Evolutionary conservation across 2,329 filamentous ascomycete species (phyloP), one percentile per base, ranked within the genome.

Genomic region (Penicillium sp.): DNA sequence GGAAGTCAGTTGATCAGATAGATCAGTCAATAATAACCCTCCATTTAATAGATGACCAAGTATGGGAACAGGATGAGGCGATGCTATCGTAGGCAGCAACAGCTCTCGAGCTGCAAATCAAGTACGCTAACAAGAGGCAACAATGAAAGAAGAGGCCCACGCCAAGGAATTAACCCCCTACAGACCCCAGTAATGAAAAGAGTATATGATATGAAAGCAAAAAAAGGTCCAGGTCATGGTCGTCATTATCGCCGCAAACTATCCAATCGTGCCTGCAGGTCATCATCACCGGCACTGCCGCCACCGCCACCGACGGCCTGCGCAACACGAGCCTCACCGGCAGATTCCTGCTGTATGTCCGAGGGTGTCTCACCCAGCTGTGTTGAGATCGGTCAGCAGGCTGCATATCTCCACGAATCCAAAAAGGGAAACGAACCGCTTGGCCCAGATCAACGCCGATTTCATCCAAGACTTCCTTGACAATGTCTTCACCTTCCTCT

Each of bases 391-490:
- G 27, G 49, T 64, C 35, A 63, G 59, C 30, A 16, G 8, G 15
- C 11, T 38, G 18, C 17, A 11, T 32, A 38, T 5, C 19, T 18
- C 8, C 21, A 27, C 36, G 10, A 11, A 26, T 21, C 13, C 6
- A 18, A n/a, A 16, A 23, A 15, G 33, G 27, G 50, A 39, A 27
- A 76, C 87, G 70, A 76, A 97, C 91, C 54, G 87, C 77, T 69
- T 93, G 86, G 56, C 85, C 89, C 43, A 97, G 77, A 60, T 98
- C 91, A 19, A 98, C 83, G 37, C 93, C 93, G 63, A 98, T 95
- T 70, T 97, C 93, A 62, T 97, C 93, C 58, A 98, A 69, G 4
- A 98, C 87, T 68, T 96, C 89, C 58, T 95, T 94, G 21, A 98
- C 89, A 9, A 97, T 87, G 64, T 98, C 93, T 56, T 98, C 93